Evolutionary conservation across 1,139 yeast genomes (phyloP), one percentile per base, ranked within the genome.

Genomic region (Zygosaccharomyces sapae): DNA sequence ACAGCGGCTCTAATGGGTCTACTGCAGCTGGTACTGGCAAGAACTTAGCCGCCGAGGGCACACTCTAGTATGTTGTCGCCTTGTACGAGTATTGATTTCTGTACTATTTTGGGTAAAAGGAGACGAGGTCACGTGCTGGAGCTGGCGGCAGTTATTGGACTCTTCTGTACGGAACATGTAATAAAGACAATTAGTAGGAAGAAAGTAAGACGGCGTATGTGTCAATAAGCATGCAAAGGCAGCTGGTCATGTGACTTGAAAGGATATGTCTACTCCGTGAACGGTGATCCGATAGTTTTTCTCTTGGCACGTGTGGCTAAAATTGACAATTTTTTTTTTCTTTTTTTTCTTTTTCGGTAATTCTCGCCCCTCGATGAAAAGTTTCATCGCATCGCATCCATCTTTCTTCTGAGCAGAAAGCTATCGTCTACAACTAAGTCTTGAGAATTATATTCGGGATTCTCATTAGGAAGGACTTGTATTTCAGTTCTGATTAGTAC

Each of bases 1-100:
- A 13, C 2, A 22, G 7, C 25, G 25, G 25, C 25, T 22, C 25
- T 9, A 22, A 22, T 3, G 25, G 7, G 2, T 1, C 25, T 22
- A 9, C 30, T 12, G 6, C 40, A 37, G 40, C 30, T 22, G 19
- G 29, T 25, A 37, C 27, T 19, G 41, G 41, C 9, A 38, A 38
- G 29, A 8, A 18, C 18, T 27, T 38, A 38, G 41, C 41, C 41
- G 41, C 41, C 41, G 29, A 38, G 41, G 34, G 18, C n/a, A 16
- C 27, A 22, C 12, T 38, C 24, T 38, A 27, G 25, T 13, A n/a
- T 12, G 9, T 10, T 16, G 16, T 31, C 34, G 18, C 34, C 3
- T 4, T 16, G 8, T 13, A 31, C 34, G 34, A 4, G 8, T 13
- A 7, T 31, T 31, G 34, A 31, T 12, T 10, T 6, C 4, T 31